Base-by-base conservation (phyloP, 805 yeast species). In the Saturnispora zaruensis region DNA sequence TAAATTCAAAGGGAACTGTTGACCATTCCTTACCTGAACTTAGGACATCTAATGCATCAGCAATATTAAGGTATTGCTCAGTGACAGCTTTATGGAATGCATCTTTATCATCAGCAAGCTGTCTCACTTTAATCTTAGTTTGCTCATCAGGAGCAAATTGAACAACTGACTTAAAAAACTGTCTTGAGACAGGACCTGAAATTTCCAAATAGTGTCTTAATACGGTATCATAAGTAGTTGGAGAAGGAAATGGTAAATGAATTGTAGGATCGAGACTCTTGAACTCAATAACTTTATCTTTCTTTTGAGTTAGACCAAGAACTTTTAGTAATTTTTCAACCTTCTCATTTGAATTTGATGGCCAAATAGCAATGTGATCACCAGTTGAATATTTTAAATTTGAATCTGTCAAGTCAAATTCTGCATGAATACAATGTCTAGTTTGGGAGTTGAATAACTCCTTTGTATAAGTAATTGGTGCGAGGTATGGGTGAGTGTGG, bases 281-380 rank as follows among this genome's bases (percentile, higher is more conserved):
- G 60, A 91, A 72, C 44, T 76, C 73, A 58, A 76, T 75, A 58
- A 90, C 72, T 7, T 61, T 59, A 38, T 78, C 70, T 43, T 71
- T 66, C 57, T 74, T 55, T 88, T 68, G 69, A 18, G 63, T 60
- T 52, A 89, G 71, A 25, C 77, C 82, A 53, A 89, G 78, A 3
- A 84, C 79, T 45, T 69, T 57, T 49, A 84, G 66, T 60, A 90
- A 85, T 41, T 72, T 67, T 6, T 72, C 73, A 28, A 89, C 82
- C 57, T 84, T 81, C 59, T 77, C 83, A 55, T 76, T 68, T 3
- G 87, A 69, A 67, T 91, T 91, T 21, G 87, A 82, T 30, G 96
- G 88, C 87, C 95, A 86, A 45, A 91, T 71, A 16, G 95, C 97
- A 51, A 91, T 69, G 67, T 91, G 97, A 65, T 91, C 98, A 62